These are phyloP conservation scores for Alternaria triticina DNA, from an alignment of 2,329 filamentous ascomycete species.

Conservation along the genomic window DNA sequence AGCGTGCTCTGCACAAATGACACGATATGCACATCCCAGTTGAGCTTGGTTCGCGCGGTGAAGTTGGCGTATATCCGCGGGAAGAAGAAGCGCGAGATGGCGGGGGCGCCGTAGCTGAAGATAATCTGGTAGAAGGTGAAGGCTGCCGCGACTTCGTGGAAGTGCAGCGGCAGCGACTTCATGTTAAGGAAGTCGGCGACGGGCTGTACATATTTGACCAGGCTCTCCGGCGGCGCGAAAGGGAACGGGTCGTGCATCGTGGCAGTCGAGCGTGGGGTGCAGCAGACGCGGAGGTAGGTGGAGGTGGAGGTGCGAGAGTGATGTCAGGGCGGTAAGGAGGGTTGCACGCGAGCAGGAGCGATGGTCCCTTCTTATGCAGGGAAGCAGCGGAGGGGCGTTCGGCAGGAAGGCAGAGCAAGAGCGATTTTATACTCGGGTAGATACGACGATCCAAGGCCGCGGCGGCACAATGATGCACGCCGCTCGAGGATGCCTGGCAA, in stretches of 20 bases:
- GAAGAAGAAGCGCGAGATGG: conserved; percentile 67
- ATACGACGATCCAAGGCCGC: background rate
- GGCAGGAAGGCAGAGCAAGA: conserved; percentile 1
- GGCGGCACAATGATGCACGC: conserved; percentile 15
- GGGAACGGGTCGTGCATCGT: conserved; percentile 78
- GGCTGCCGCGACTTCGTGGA: conserved; percentile 75
- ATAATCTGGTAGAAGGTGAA: conserved; percentile 73
- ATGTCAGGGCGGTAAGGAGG: conserved; percentile 7
- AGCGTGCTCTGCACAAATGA: conserved; percentile 78
- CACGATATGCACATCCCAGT: conserved; percentile 87
- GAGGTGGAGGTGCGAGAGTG: conserved; percentile 5
- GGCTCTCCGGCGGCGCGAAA: conserved; percentile 62
- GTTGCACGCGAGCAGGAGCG: conserved; percentile 10
- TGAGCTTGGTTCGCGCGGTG: conserved; percentile 69
- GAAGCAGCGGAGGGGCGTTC: conserved; percentile 7
- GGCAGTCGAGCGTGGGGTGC: conserved; percentile 15
- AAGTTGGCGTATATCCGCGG: conserved; percentile 68
- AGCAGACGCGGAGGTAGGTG: conserved; percentile 11
- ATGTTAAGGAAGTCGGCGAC: conserved; percentile 68
- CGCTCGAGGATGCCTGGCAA: conserved; percentile 18
- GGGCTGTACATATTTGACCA: conserved; percentile 65
- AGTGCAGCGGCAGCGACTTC: conserved; percentile 73
- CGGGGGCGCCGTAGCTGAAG: conserved; percentile 70
- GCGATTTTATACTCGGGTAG: conserved; percentile 19
- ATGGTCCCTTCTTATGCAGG: conserved; percentile 1